Conservation (phyloP, 2,329 filamentous ascomycete genomes). For the Biscogniauxia marginata region DNA sequence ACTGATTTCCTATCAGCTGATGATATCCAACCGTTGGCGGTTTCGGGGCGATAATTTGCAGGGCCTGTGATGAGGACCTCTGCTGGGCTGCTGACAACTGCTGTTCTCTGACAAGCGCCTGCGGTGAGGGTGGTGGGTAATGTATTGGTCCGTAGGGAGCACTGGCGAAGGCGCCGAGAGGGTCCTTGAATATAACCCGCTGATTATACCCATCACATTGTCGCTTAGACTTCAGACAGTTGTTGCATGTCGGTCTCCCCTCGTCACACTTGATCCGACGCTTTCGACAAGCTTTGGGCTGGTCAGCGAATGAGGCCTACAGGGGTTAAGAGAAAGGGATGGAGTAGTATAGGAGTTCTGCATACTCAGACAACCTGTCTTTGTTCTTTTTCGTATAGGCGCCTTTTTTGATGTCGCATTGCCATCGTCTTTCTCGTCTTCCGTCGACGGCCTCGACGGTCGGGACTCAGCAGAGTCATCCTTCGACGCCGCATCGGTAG, state of each 20-base stretch:
- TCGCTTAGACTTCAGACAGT: constrained; percentile 84
- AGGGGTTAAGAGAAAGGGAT: constrained; percentile 2
- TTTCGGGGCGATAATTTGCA: constrained; percentile 52
- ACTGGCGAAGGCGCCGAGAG: constrained; percentile 57
- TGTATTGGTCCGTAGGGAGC: constrained; percentile 44
- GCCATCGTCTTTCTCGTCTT: constrained; percentile 35
- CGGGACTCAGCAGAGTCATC: constrained; percentile 27
- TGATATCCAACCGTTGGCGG: constrained; percentile 41
- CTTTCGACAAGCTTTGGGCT: constrained; percentile 73
- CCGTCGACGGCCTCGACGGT: constrained; percentile 33
- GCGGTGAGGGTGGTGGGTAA: constrained; percentile 46
- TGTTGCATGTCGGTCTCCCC: constrained; percentile 76
- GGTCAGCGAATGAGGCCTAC: constrained; percentile 18
- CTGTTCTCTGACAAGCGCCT: constrained; percentile 42
- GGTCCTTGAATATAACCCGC: constrained; percentile 76
- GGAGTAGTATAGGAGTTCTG: constrained; percentile 34
- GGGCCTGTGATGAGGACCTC: constrained; percentile 38
- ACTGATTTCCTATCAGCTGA: constrained; percentile 28
- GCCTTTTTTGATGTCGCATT: constrained; percentile 47
- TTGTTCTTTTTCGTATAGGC: constrained; percentile 69
- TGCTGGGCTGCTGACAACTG: constrained; percentile 42
- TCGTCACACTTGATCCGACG: constrained; percentile 97
- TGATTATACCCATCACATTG: constrained; percentile 83
- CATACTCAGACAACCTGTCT: constrained; percentile 88
- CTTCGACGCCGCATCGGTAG: constrained; percentile 22